Percentiles rank a stretch among this genome's conserved stretches.
Conservation (phyloP, 768 basidiomycete genomes). For the Kwoniella heveanensis region DNA sequence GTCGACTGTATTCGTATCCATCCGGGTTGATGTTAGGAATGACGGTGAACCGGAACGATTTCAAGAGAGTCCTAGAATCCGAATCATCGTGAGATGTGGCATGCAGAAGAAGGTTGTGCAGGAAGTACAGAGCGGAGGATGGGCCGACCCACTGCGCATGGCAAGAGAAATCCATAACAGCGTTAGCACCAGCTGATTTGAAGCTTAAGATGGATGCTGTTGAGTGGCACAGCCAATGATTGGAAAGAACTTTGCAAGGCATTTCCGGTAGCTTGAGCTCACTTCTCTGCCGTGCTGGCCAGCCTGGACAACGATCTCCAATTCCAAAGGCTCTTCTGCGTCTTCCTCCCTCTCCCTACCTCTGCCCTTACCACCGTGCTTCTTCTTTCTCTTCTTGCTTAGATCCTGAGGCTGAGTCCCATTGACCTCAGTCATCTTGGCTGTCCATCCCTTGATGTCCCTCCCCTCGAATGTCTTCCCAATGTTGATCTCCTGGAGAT, state of each 20-base stretch:
- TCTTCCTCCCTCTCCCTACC: constrained; percentile 10
- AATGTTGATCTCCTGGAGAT: constrained; percentile 34
- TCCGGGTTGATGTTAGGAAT: constrained; percentile 57
- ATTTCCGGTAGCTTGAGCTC: no score
- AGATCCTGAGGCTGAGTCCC: not conserved
- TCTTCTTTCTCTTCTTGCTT: not conserved
- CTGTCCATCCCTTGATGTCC: constrained; percentile 47
- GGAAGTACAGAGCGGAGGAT: constrained; percentile 69
- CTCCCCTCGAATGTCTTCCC: constrained; percentile 46
- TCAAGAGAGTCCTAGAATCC: constrained; percentile 60
- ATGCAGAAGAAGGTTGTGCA: constrained; percentile 68
- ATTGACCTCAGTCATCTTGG: constrained; percentile 16
- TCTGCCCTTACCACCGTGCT: not conserved
- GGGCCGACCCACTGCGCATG: constrained; percentile 73
- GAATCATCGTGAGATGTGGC: constrained; percentile 56
- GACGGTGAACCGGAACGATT: constrained; percentile 58
- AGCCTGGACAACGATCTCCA: constrained; percentile 68
- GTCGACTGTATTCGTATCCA: constrained; percentile 60
- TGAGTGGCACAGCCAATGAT: no score
- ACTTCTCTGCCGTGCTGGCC: constrained; percentile 79
- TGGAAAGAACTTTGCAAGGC: no score
- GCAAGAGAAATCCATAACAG: not conserved
- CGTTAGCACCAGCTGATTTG: no score
- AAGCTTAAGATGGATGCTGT: no score
- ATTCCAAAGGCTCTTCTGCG: constrained; percentile 20